Percentiles rank a stretch among this genome's conserved stretches.
Evolutionary conservation across 2,329 filamentous ascomycete genomes (phyloP).

Genomic region (Colletotrichum agaves): DNA sequence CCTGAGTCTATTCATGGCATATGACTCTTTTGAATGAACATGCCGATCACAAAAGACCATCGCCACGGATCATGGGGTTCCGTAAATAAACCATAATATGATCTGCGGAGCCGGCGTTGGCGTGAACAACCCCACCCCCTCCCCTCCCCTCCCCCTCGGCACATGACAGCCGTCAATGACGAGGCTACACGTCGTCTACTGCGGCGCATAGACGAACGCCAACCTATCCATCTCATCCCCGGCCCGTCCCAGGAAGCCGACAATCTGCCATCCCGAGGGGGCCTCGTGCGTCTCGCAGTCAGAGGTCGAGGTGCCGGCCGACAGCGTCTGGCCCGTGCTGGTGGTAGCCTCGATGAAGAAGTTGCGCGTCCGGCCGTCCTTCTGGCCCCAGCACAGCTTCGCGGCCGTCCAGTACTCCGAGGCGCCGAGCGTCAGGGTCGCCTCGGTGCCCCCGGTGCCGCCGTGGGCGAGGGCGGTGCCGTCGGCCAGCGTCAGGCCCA

Average conservation of each 20-base stretch:
- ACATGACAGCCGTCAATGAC: constrained; percentile 1
- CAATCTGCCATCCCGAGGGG: constrained; percentile 60
- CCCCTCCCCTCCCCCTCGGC: neutral
- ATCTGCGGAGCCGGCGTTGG: constrained; percentile 8
- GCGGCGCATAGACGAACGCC: constrained; percentile 56
- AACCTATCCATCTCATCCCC: constrained; percentile 68
- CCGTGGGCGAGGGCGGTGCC: constrained; percentile 63
- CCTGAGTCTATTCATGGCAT: neutral
- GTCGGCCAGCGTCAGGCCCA: constrained; percentile 58
- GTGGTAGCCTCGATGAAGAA: constrained; percentile 67
- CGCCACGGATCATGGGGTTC: neutral
- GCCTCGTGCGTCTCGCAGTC: constrained; percentile 60
- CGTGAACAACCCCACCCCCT: too few relatives aligned
- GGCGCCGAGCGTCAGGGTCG: constrained; percentile 54
- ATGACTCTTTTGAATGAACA: neutral
- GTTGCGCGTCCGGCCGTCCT: constrained; percentile 58
- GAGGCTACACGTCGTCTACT: constrained; percentile 7
- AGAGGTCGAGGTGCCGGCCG: constrained; percentile 55
- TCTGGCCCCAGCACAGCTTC: constrained; percentile 61
- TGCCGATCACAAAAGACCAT: neutral
- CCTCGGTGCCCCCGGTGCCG: constrained; percentile 59
- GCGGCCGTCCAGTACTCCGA: constrained; percentile 62
- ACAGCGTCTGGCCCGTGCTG: constrained; percentile 57
- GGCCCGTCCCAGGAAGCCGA: constrained; percentile 62
- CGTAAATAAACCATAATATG: neutral